Evolutionary conservation across 2,329 filamentous ascomycete genomes (phyloP).

Genomic region (Aspergillus neotritici): DNA sequence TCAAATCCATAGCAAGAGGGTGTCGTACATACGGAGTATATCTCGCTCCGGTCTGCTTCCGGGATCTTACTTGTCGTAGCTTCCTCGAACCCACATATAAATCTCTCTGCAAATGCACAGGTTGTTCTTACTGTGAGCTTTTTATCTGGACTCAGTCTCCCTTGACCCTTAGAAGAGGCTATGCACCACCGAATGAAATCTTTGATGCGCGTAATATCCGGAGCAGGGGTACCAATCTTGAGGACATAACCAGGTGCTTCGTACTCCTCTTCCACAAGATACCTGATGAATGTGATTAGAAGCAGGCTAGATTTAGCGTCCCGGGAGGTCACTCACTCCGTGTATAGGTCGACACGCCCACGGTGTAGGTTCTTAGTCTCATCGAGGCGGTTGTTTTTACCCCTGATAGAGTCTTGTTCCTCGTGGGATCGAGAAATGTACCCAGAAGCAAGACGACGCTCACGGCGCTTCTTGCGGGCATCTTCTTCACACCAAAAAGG

Average conservation of each 20-base stretch:
- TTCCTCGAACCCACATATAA: slow-evolving; percentile 3
- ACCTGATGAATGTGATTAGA: slow-evolving; percentile 1
- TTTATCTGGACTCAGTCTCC: slow-evolving; percentile 2
- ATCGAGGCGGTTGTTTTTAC: too few relatives aligned
- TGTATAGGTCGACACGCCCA: too few relatives aligned
- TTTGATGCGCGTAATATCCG: slow-evolving; percentile 4
- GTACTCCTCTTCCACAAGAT: slow-evolving; percentile 5
- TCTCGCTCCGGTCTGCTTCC: slow-evolving; percentile 1
- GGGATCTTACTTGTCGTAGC: slow-evolving; percentile 2
- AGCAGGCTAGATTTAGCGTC: too few relatives aligned
- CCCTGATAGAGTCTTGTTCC: slow-evolving; percentile 2
- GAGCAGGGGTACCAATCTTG: background rate
- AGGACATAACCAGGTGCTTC: slow-evolving; percentile 5
- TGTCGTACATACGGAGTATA: slow-evolving; percentile 3
- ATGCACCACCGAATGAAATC: slow-evolving; percentile 7
- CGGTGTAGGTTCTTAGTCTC: too few relatives aligned
- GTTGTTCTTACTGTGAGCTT: slow-evolving; percentile 2
- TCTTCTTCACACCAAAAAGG: slow-evolving; percentile 1
- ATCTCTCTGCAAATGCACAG: slow-evolving; percentile 2
- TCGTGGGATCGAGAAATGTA: slow-evolving; percentile 3
- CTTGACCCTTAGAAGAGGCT: background rate
- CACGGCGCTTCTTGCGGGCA: background rate
- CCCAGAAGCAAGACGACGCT: background rate
- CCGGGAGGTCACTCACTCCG: too few relatives aligned
- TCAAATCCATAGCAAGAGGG: background rate